Base-by-base conservation (phyloP, 148 eudicot genomes). In the Rhododendron mucronatum region DNA sequence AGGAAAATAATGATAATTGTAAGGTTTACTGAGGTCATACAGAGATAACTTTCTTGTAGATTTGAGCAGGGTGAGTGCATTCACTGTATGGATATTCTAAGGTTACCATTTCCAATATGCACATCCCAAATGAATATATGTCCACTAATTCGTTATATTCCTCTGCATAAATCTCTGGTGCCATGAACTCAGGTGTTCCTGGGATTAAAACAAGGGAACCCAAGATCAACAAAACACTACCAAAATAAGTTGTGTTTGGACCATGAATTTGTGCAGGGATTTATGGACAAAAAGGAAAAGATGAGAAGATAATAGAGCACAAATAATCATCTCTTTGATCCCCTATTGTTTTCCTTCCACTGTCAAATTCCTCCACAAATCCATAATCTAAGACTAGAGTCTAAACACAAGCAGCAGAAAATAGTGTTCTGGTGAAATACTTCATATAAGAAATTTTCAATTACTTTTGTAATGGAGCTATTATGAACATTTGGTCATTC, bases 131-230 rank as follows among this genome's bases (percentile, higher is more conserved):
- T 33, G 93, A 77, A 85, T 91, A 91, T 6, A 91, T 89, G 57
- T 91, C 93, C 1, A 91, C 90, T 78, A 91, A 51, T 82, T 91
- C 93, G 84, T 91, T 91, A 87, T 91, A 91, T 77, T 91, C 90
- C 84, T 91, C 91, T 37, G 84, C 89, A 82, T 91, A 91, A 67
- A 91, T 89, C 88, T 91, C 93, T 8, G 92, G 92, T 48, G 92
- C 92, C 92, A 91, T 91, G 83, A 91, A 91, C 85, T 91, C 92
- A 3, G 93, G 93, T 63, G 93, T 91, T 83, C 93, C 93, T 91
- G 82, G 85, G 26, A 35, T 41, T 1, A 39, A 51, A 83, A 59
- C 13, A 26, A 26, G 10, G 39, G 4, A 16, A 28, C 48, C 30
- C 23, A 82, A 37, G 5, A 75, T 20, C 33, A 33, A 4, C 15